Evolutionary conservation across 768 basidiomycete genomes (phyloP), one percentile per base, ranked within the genome.

Genomic region (Nidularia sp.): DNA sequence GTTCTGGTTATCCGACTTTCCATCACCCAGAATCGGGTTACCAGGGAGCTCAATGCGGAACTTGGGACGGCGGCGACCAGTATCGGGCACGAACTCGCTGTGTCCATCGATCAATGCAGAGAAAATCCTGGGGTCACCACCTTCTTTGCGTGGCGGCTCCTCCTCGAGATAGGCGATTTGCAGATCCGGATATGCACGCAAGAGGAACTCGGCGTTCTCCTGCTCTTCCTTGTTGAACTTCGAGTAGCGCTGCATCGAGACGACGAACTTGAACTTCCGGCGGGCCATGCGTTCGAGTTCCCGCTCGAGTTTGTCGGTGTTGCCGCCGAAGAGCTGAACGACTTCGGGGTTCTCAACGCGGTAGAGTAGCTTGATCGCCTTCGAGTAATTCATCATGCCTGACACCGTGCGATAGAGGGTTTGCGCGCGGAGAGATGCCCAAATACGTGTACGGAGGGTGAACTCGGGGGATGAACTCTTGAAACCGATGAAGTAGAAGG

Each of bases 311-410:
- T 85, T 91, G 70, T 98, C 97, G 2, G 96, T 97, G 72, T 98
- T 98, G 10, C 95, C 96, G 39, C 97, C 96, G 60, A 93, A 98
- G 46, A 88, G 79, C 71, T 98, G 96, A 13, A 99, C 97, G 46
- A 99, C 91, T 69, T 99, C 97, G 6, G 97, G 97, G 72, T 98
- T 98, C 75, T 99, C 97, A 42, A 99, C 97, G 52, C 96, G 93
- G 69, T 98, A 96, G n/a, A 99, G 81, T 34, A 99, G 75, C 68
- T 99, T 99, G 84, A 99, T 98, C 9, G 97, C 97, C 75, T 99
- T 99, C 58, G 91, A 86, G 69, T 99, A 98, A 74, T 99, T 99
- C 97, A 98, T 98, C 92, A 99, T 98, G 48, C 97, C 97, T 34
- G 97, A 98, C 13, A 99, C 96, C 10, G 97, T 99, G 58, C 97